Evolutionary conservation across 139 green algal genomes (phyloP).

Genomic region (Chlorella sp.): DNA sequence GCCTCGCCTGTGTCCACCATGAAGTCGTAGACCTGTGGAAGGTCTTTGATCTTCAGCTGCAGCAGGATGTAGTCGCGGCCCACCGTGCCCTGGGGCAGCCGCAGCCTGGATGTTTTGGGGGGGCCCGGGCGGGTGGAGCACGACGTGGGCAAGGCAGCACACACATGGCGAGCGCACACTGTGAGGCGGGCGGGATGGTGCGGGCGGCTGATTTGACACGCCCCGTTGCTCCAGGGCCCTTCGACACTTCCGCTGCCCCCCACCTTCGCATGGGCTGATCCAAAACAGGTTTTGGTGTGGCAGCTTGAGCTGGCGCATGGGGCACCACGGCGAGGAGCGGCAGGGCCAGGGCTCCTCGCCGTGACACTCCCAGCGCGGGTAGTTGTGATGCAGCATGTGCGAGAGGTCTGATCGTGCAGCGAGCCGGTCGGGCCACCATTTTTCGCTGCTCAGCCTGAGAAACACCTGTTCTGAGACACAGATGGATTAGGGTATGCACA

Average conservation of each 20-base stretch:
- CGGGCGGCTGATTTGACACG: not conserved
- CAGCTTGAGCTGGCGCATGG: not conserved
- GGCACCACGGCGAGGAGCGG: no score
- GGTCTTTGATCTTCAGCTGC: slow-evolving; percentile 20
- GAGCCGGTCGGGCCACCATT: no score
- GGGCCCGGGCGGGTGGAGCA: not conserved
- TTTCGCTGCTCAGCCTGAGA: no score
- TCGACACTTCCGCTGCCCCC: not conserved
- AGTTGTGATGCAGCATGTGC: no score
- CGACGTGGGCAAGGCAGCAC: not conserved
- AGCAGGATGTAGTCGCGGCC: slow-evolving; percentile 32
- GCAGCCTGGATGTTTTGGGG: not conserved
- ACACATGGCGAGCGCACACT: not conserved
- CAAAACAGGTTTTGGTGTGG: not conserved
- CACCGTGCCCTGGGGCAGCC: slow-evolving; percentile 10
- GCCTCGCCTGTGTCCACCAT: slow-evolving; percentile 21
- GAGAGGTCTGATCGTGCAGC: no score
- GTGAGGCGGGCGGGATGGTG: not conserved
- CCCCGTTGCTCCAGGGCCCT: not conserved
- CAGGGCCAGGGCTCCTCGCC: no score
- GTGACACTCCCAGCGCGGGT: no score
- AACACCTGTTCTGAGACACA: no score
- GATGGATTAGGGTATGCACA: no score
- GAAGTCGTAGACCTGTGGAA: slow-evolving; percentile 26
- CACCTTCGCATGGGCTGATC: slow-evolving; percentile 24